Base-by-base conservation (phyloP, 345 rosid species). In the Rubroshorea leprosula region DNA sequence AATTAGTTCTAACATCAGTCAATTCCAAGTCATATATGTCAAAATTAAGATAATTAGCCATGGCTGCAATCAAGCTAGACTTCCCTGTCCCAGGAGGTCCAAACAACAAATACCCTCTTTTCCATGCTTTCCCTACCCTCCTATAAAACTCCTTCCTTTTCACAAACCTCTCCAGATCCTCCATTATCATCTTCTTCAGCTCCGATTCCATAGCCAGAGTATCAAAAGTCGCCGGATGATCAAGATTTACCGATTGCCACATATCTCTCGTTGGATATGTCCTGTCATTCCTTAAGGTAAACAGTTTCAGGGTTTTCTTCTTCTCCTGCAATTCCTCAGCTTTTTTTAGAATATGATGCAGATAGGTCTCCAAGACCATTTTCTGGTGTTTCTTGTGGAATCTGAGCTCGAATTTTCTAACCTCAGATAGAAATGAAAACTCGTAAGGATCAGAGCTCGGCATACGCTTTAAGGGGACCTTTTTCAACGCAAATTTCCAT, bases 321-420 rank as follows among this genome's bases (percentile, higher is more conserved):
- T 58, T 46, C 9, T 55, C 56, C 17, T 10, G 54, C 23, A 59
- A 10, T 25, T 76, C 69, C n/a, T 55, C 48, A 0, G 69, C 50
- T 51, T 65, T 66, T 3, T 21, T 17, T 23, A 76, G 5, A 2
- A 76, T 43, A 16, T 76, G 56, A 15, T 64, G 58, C 6, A 76
- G 16, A 15, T 72, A 76, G 22, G 10, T 11, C 9, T 35, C 58
- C 62, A 76, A 19, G 41, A 72, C 70, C 67, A 56, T 46, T 5
- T 68, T 60, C 25, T 63, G 72, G 50, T 72, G 62, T 38, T 76
- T 76, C 69, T 58, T 76, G 55, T 68, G 61, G 62, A 76, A 76
- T 22, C 66, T 61, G 22, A 76, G 47, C 61, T 72, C 72, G 52
- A 68, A 68, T 46, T 0, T 54, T 10, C 49, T 63, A 23, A 4